Percentiles rank a stretch among this genome's conserved stretches.
phyloP scores from a whole-genome alignment of 2,329 filamentous ascomycete genomes.

The Cytospora paraplurivora region DNA sequence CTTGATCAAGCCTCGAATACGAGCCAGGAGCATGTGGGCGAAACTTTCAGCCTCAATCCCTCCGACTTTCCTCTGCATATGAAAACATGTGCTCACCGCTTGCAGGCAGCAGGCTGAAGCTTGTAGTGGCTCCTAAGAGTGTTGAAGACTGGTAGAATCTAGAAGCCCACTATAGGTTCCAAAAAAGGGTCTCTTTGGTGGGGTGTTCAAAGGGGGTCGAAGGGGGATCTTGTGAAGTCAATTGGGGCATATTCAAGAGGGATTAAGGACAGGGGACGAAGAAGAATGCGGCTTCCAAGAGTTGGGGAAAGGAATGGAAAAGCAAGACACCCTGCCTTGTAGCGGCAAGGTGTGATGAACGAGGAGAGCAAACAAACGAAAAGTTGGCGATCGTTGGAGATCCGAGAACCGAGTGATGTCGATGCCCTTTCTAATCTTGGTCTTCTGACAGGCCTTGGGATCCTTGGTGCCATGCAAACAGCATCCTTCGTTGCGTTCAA shows the following conservation, averaged over 20 bases:
- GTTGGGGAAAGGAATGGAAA: background rate
- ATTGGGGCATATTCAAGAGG: background rate
- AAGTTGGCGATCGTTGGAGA: slow-evolving; percentile 13
- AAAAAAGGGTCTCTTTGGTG: too few species aligned
- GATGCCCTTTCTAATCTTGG: slow-evolving; percentile 10
- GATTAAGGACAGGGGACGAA: background rate
- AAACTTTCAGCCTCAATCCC: slow-evolving; percentile 7
- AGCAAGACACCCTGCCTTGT: slow-evolving; percentile 12
- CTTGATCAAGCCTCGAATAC: slow-evolving; percentile 5
- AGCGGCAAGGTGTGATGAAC: slow-evolving; percentile 5
- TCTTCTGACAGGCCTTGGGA: slow-evolving; percentile 1
- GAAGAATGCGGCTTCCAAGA: background rate
- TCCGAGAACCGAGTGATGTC: slow-evolving; percentile 8
- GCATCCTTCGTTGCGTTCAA: slow-evolving; percentile 5
- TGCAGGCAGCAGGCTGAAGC: background rate
- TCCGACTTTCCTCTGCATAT: background rate
- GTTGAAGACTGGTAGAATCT: background rate
- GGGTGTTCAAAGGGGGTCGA: background rate
- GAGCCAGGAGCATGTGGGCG: slow-evolving; percentile 10
- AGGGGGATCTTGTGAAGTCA: background rate
- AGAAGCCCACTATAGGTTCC: background rate
- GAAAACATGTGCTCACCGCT: background rate
- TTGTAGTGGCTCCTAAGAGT: background rate
- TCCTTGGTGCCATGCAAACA: background rate
- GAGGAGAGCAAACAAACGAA: slow-evolving; percentile 11